phyloP scores from a whole-genome alignment of 2,329 filamentous ascomycete genomes.

The Colletotrichum scovillei region DNA sequence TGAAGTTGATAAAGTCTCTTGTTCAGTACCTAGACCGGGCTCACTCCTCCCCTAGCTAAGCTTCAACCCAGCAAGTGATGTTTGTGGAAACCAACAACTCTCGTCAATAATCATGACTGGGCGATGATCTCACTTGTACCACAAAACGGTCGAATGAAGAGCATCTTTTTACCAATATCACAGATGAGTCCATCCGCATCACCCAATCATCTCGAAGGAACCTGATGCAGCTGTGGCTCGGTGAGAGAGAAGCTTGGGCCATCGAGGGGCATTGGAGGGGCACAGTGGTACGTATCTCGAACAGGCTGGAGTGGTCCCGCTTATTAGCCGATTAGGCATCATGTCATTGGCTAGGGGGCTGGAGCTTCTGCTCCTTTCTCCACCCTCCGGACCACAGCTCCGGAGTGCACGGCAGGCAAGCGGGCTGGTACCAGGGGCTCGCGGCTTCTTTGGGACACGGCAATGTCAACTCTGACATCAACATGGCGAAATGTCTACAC shows the following conservation, averaged over 20 bases:
- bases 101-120: constrained; percentile 20
- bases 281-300: constrained; percentile 6
- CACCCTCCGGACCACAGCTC: constrained; percentile 28
- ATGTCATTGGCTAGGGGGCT: background rate
- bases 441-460: constrained; percentile 19
- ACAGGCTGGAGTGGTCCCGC: background rate
- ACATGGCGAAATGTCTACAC: constrained; percentile 33
- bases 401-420: constrained; percentile 10
- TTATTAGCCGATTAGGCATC: background rate
- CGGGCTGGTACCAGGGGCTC: background rate
- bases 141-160: constrained; percentile 20
- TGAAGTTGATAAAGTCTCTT: too few species aligned
- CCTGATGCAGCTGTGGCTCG: background rate
- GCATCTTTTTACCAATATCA: constrained; percentile 8
- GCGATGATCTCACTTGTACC: constrained; percentile 30
- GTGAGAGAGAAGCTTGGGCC: constrained; percentile 21
- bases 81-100: background rate
- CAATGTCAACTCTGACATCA: constrained; percentile 34
- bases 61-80: background rate
- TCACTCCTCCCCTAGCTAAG: too few species aligned
- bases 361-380: constrained; percentile 4
- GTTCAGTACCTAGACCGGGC: too few species aligned
- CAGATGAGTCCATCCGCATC: background rate
- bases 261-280: constrained; percentile 15
- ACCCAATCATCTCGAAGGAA: background rate